Evolutionary conservation across 2,329 filamentous ascomycete genomes (phyloP), one percentile per base, ranked within the genome.

Genomic region (Emydomyces testavorans): DNA sequence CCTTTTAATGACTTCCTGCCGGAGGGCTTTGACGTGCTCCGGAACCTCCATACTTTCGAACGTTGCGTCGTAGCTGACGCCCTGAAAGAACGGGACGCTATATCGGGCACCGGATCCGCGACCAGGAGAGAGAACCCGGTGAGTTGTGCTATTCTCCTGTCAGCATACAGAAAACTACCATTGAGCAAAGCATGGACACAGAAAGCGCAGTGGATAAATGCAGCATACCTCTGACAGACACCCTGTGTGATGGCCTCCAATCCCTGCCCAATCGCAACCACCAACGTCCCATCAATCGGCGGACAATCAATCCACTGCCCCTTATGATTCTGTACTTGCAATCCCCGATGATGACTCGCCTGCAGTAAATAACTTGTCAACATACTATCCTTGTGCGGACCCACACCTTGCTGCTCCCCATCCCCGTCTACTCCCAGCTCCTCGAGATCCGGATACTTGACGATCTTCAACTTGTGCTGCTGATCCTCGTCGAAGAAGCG

Each of bases 401-500:
- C 85, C 0, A 89, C 75, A 23, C 75, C 75, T 56, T 78, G 75
- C 1, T 65, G 67, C 47, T 70, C 68, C 1, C 64, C 67, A 43
- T 70, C 67, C 49, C 62, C 67, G 18, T 58, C 67, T 3, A 73
- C 62, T 0, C 74, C 76, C 1, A 84, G 67, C 61, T 79, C 74
- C n/a, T 69, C 65, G 10, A 77, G 64, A 61, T 92, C 86, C 0
- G 87, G 87, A 60, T 92, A 93, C 68, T 85, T 86, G 51, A 93
- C 82, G 51, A 94, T 82, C 70, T 94, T 94, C 58, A 93, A 74
- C 71, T 93, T 93, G 70, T 93, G 85, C 68, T 92, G 86, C 69
- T 71, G 73, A 35, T 74, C 65, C 1, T 57, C 57, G 61, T 89
- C 85, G 65, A 90, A 90, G 71, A 89, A 93, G 57, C 77, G 79